Base-by-base conservation (phyloP, 495 filamentous ascomycete species). In the Penicillium pancosmium region DNA sequence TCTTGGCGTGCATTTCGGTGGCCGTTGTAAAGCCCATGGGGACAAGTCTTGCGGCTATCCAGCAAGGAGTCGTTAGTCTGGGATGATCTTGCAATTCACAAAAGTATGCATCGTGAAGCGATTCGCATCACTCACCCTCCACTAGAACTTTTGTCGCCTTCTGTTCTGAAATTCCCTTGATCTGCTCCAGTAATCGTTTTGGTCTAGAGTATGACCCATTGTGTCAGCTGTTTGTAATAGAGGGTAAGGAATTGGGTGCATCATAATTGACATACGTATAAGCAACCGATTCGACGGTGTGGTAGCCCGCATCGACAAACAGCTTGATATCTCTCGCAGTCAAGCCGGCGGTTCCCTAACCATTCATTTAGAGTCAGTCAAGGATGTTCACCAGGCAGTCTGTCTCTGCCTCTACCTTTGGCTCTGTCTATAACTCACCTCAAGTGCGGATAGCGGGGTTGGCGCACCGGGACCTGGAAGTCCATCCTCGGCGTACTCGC, bases 1-100 rank as follows among this genome's bases (percentile, higher is more conserved):
- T 86, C 57, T 94, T 87, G 48, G 91, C 91, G 66, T 98, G 94
- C 95, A 98, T 98, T 77, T 98, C 94, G 1, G 94, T 98, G n/a
- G 94, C 94, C 0, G 94, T 98, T 7, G 94, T 98, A 69, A 98
- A 98, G 10, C 94, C 94, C 91, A 98, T 96, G 0, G 94, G 94
- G 0, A 98, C 94, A 40, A 97, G 82, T 73, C 97, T 98, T 15
- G 92, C 91, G 23, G 93, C 94, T 95, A 64, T 56, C 11, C 25
- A 33, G 19, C 0, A 47, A 19, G 49, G 38, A 33, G 27, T 2
- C 1, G 34, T 57, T 50, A 62, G 54, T 59, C 7, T 56, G 52
- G 66, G 5, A 64, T 63, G 1, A 64, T 63, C 56, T n/a, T 5
- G 16, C 16, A 19, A 5, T 19, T 19, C n/a, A 44, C n/a, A n/a